Conservation (phyloP, 2,329 filamentous ascomycete species). For the Microcyclosporella mali region DNA sequence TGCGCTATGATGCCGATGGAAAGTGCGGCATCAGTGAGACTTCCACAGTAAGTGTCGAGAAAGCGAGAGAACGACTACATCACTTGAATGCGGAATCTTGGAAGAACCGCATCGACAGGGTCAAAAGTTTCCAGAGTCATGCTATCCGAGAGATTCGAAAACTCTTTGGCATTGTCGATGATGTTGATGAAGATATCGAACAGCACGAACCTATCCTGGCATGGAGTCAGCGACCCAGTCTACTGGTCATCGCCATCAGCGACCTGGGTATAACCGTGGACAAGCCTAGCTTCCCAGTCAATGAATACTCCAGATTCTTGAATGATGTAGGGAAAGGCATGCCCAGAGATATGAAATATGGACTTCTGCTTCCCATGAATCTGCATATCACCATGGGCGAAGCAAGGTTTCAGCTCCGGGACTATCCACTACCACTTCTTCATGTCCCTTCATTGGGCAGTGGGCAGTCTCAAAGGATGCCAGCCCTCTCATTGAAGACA, state of each 20-base stretch:
- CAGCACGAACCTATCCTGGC: constrained; percentile 80
- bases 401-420: constrained; percentile 74
- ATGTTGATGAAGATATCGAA: constrained; percentile 72
- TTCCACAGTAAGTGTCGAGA: constrained; percentile 65
- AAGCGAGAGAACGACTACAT: constrained; percentile 70
- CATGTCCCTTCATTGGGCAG: constrained; percentile 80
- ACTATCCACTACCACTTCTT: constrained; percentile 87
- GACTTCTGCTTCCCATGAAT: constrained; percentile 82
- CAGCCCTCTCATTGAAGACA: constrained; percentile 76
- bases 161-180: constrained; percentile 75
- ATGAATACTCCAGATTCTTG: constrained; percentile 75
- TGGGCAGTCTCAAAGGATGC: constrained; percentile 70
- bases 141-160: constrained; percentile 73
- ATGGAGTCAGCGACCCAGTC: constrained; percentile 74
- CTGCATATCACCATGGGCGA: constrained; percentile 87
- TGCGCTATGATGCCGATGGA: constrained; percentile 73
- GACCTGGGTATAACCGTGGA: constrained; percentile 82
- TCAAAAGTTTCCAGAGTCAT: constrained; percentile 61
- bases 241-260: constrained; percentile 73
- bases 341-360: constrained; percentile 84
- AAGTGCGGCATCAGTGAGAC: constrained; percentile 65
- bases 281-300: constrained; percentile 83
- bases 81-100: constrained; percentile 82
- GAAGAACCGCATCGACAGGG: constrained; percentile 81
- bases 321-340: constrained; percentile 93